Evolutionary conservation across 352 stramenopile species (phyloP).

Genomic region (Pythium utonaiense): DNA sequence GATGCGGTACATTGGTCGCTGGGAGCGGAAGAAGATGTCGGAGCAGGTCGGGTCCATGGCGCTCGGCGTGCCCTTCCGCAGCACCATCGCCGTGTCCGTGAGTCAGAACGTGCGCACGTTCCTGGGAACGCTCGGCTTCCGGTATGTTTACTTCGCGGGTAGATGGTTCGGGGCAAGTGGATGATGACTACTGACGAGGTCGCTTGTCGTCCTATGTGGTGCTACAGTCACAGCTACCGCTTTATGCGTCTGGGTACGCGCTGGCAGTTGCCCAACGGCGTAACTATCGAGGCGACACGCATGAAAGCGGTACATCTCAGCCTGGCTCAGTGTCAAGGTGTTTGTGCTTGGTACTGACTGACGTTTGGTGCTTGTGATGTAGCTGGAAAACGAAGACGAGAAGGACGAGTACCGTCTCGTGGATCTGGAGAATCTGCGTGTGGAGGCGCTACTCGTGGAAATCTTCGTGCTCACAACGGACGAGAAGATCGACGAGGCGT

Average conservation of each 20-base stretch:
- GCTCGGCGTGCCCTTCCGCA: conserved; percentile 74
- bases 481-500: conserved; percentile 82
- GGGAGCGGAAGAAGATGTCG: conserved; percentile 86
- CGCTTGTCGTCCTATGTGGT: background rate
- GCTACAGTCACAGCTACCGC: conserved; percentile 65
- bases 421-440: conserved; percentile 76
- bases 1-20: conserved; percentile 77
- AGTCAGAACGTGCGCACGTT: conserved; percentile 80
- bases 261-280: conserved; percentile 81
- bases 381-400: conserved; percentile 79
- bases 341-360: background rate
- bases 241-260: conserved; percentile 82
- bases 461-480: conserved; percentile 82
- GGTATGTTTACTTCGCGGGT: too few species aligned
- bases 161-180: background rate
- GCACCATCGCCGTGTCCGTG: conserved; percentile 77
- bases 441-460: conserved; percentile 84
- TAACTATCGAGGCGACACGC: conserved; percentile 78
- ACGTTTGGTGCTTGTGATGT: background rate
- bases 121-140: conserved; percentile 70
- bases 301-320: conserved; percentile 72
- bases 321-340: too few species aligned
- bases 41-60: conserved; percentile 61
- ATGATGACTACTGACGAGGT: background rate
- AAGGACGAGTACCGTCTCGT: conserved; percentile 84